Conservation (phyloP, 371 early-diverging fungal genomes). For the Parasitella parasitica region DNA sequence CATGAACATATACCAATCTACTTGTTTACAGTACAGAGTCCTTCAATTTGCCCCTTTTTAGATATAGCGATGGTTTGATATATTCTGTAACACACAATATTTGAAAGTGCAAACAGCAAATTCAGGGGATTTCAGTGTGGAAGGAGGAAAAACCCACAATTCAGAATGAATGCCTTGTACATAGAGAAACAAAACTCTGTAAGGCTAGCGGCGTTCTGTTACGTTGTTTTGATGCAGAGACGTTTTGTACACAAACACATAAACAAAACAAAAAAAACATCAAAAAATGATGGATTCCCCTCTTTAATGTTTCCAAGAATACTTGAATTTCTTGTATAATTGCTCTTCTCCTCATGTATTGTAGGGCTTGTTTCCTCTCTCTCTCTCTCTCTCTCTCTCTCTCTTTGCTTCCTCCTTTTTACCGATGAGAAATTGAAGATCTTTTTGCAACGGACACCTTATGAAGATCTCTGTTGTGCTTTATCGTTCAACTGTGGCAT, state of each 20-base stretch:
- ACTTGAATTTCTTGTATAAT: background rate
- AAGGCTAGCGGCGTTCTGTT: background rate
- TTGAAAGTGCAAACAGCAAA: background rate
- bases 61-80: background rate
- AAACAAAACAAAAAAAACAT: background rate
- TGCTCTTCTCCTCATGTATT: background rate
- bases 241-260: background rate
- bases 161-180: background rate
- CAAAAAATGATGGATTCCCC: background rate
- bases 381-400: background rate
- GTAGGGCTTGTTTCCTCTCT: background rate
- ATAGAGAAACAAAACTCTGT: background rate
- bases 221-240: background rate
- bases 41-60: background rate
- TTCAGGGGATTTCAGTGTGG: background rate
- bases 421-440: background rate
- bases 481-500: too few relatives aligned
- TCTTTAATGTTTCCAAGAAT: background rate
- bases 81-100: background rate
- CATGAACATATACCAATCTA: too few relatives aligned
- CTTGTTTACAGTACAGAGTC: background rate
- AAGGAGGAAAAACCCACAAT: too few relatives aligned
- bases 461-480: too few relatives aligned
- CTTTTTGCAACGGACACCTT: background rate
- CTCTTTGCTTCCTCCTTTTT: background rate